Evolutionary conservation across 306 rosid genomes (phyloP), one percentile per base, ranked within the genome.

Genomic region (Lagenaria siceraria): DNA sequence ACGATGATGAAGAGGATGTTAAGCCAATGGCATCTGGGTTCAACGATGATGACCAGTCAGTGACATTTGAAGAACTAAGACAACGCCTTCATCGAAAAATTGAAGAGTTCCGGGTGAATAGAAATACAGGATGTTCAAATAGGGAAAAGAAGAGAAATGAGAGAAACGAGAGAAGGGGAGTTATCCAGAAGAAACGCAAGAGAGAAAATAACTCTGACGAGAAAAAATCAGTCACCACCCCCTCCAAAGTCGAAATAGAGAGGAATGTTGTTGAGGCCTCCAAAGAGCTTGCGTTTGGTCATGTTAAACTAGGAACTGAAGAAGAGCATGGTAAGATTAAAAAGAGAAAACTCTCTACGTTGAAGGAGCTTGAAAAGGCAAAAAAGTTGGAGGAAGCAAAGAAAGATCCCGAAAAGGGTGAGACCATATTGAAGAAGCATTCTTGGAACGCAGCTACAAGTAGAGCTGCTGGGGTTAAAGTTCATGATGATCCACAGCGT

Each of bases 381-480:
- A 87, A 86, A 83, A 81, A 82, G 80, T 73, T 89, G 79, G 89
- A 84, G 64, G 92, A 92, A 82, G 88, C 85, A 6, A 90, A 88
- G 91, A 86, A 78, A 21, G 97, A 92, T 77, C 95, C 98, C 2
- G 90, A 84, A 74, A 87, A 90, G 73, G 97, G 89, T n/a, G 88
- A 87, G 62, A 75, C 63, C 9, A 52, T 92, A 71, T 86, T 87
- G 7, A 83, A 85, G 77, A 84, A 88, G 86, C 88, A 89, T 65
- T 83, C 94, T 0, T 89, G 97, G 98, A 83, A 80, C 36, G 86
- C 97, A 27, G 98, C 97, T 25, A 82, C 90, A 72, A 83, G 84
- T 83, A 87, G 96, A 84, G 96, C 96, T 74, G 85, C 92, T 9
- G 96, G 98, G 66, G 42, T 82, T 58, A 94, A 94, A 85, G 89